Evolutionary conservation across 2,329 filamentous ascomycete genomes (phyloP), one percentile per base, ranked within the genome.

Genomic region (Aspergillus oerlinghausenensis): DNA sequence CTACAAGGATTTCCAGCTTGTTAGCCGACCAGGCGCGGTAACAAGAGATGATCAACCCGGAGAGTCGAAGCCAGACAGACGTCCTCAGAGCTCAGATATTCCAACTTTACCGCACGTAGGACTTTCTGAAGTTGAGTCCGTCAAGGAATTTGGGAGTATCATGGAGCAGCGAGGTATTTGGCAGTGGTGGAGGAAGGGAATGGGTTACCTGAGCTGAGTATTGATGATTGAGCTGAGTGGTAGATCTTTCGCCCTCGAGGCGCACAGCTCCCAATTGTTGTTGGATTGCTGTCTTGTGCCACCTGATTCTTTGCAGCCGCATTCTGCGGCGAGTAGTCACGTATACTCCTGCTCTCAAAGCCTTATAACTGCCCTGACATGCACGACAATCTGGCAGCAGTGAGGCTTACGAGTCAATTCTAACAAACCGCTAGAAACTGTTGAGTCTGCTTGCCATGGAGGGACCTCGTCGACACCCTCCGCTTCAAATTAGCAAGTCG

Each of bases 1-100:
- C 6, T 90, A 90, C 72, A 90, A 90, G 63, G 87, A 90, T 69
- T 90, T 87, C 53, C 84, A 88, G 60, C 80, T 89, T 49, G 82
- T 80, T 7, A 76, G 75, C 17, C 81, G 82, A 61, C 83, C 84
- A 9, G 80, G 72, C 3, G 63, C 62, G 9, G 62, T 78, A 17
- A 58, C 58, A 51, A 58, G 64, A 62, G 57, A 59, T 29, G 56
- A 60, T 21, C 52, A 45, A n/a, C n/a, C 14, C 5, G 17, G 21
- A 6, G 28, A 54, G 26, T 26, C 25, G 14, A 47, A 47, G 25
- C 17, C 21, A 4, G 47, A 45, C n/a, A 29, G 50, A 25, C 29
- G 55, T 14, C 25, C 42, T 52, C 17, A 21, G 25, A 55, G n/a
- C 45, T 26, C n/a, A n/a, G 21, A 11, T 19, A 19, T 14, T n/a